Evolutionary conservation across 2,329 filamentous ascomycete genomes (phyloP).

Genomic region (Colletotrichum salicis): DNA sequence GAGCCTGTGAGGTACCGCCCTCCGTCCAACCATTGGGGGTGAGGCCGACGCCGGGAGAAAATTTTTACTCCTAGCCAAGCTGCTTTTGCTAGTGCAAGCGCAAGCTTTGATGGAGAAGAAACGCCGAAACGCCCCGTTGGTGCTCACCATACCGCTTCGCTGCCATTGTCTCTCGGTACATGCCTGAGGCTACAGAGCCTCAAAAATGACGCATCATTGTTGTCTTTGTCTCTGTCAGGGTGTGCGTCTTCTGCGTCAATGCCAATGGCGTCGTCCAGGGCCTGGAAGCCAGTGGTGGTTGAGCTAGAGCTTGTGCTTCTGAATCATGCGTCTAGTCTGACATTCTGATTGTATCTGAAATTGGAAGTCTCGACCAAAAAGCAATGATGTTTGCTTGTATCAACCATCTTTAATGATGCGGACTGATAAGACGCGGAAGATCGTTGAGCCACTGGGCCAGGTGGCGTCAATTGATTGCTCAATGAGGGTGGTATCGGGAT

Average conservation of each 20-base stretch:
- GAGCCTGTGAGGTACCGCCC: not conserved
- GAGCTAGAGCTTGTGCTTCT: conserved; percentile 18
- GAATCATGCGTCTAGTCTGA: not conserved
- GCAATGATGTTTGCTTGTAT: not conserved
- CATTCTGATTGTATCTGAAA: conserved; percentile 4
- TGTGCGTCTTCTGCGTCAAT: not conserved
- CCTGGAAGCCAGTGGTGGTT: not conserved
- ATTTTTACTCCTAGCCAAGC: not conserved
- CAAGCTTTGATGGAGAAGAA: conserved; percentile 14
- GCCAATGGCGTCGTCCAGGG: not conserved
- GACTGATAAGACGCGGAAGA: not conserved
- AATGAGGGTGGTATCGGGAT: not conserved
- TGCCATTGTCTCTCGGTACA: conserved; percentile 10
- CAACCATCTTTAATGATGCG: not conserved
- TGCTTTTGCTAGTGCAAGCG: not conserved
- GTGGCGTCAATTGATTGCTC: conserved; percentile 1
- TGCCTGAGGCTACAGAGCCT: conserved; percentile 35
- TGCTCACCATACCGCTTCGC: conserved; percentile 6
- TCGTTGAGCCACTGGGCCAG: not conserved
- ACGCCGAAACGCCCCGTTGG: conserved; percentile 19
- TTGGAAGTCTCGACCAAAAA: conserved; percentile 19
- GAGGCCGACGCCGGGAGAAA: not conserved
- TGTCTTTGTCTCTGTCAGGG: conserved; percentile 1
- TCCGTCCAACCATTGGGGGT: not conserved
- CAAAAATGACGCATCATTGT: conserved; percentile 34